Evolutionary conservation across 2,329 filamentous ascomycete species (phyloP).

Genomic region (Simplicillium sp.): DNA sequence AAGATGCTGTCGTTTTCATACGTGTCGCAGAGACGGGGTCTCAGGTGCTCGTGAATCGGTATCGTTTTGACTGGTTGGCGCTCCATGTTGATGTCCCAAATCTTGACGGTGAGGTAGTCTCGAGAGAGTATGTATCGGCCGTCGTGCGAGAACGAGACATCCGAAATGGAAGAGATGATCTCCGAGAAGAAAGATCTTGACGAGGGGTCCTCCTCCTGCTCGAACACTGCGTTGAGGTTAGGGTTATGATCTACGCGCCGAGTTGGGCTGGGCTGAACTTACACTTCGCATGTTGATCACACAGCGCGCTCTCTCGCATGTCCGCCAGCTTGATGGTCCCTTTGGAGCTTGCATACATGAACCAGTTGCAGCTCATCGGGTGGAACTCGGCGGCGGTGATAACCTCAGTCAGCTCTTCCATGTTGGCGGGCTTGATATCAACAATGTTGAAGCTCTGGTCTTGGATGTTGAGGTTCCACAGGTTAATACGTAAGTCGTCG

Average conservation of each 20-base stretch:
- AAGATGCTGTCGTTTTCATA: constrained; percentile 99
- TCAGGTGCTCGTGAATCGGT: constrained; percentile 93
- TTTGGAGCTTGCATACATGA: constrained; percentile 99
- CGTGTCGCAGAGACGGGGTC: constrained; percentile 89
- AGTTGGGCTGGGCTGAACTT: constrained; percentile 14
- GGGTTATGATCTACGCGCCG: constrained; percentile 3
- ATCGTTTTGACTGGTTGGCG: constrained; percentile 96
- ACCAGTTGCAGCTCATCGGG: constrained; percentile 96
- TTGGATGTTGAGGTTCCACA: constrained; percentile 99
- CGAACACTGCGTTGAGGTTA: constrained; percentile 61
- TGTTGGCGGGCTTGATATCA: constrained; percentile 98
- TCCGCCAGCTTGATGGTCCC: constrained; percentile 98
- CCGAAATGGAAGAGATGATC: constrained; percentile 98
- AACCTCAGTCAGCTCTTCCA: constrained; percentile 98
- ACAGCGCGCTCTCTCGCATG: constrained; percentile 94
- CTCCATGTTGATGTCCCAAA: constrained; percentile 99
- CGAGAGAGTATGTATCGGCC: constrained; percentile 94
- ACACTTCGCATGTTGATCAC: constrained; percentile 94
- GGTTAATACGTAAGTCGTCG: constrained; percentile 92
- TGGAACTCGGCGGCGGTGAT: constrained; percentile 98
- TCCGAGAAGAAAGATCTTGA: constrained; percentile 99
- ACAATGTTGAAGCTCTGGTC: constrained; percentile 99
- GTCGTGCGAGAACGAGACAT: constrained; percentile 94
- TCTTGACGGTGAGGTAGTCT: constrained; percentile 98
- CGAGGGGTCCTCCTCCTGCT: constrained; percentile 95